Evolutionary conservation across 345 rosid genomes (phyloP), one percentile per base, ranked within the genome.

Genomic region (Anastatica hierochuntica): DNA sequence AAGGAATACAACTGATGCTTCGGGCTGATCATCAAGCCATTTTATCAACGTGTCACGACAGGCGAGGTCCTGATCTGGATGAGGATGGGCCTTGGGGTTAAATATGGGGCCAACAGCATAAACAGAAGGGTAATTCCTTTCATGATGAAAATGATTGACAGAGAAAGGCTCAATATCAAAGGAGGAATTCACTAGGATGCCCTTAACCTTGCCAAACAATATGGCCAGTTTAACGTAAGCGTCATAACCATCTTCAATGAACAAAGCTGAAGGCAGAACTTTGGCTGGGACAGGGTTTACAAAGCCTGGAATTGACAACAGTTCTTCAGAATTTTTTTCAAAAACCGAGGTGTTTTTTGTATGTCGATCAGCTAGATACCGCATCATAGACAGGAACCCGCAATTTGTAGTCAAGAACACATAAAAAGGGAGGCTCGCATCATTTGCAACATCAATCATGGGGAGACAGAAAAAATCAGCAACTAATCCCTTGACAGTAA

Each of bases 1-100:
- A 16, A 83, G 71, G 58, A 77, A 80, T 11, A 77, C 72, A 57
- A 75, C 84, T 0, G 74, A 76, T n/a, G 64, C 53, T 18, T 66
- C 51, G 1, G 83, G 79, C 58, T 77, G 82, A 21, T 56, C 63
- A 41, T 78, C 77, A 1, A 83, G 80, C 87, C 90, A 80, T 57
- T 47, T 55, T 14, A 70, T 40, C 66, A 76, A 49, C 55, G 56
- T 43, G 5, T 47, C 58, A 31, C 54, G 43, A 19, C 16, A 20
- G 20, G 65, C 54, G n/a, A 24, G 37, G 23, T 77, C 74, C 40
- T 48, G 53, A 11, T 73, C 77, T 1, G 66, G 72, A 49, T 60
- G 60, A 52, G 72, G 61, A 14, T 49, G 64, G n/a, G 58, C 56
- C 16, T 46, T 63, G 14, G 49, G 48, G 38, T 66, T 27, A 49